Evolutionary conservation across 441 rosid genomes (phyloP).

Genomic region (Pelargonium australe): DNA sequence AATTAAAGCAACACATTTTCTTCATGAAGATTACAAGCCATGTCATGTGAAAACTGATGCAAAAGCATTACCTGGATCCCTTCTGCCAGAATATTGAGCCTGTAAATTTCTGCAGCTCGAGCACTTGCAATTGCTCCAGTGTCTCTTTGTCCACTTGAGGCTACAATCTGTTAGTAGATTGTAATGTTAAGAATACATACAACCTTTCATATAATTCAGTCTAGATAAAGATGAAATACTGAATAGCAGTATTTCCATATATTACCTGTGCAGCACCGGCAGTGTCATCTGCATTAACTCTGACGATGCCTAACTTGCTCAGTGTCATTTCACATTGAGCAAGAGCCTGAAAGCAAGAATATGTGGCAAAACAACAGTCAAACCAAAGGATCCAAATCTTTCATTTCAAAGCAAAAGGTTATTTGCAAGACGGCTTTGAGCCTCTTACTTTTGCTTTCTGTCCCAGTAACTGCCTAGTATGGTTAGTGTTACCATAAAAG

Average conservation of each 20-base stretch:
- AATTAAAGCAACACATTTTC: background rate
- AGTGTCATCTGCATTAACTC: slow-evolving; percentile 62
- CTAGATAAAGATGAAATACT: slow-evolving; percentile 11
- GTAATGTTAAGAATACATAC: slow-evolving; percentile 10
- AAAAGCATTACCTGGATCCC: slow-evolving; percentile 55
- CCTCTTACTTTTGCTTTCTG: too few species aligned
- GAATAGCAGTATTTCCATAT: background rate
- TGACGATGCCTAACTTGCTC: slow-evolving; percentile 47
- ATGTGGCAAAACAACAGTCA: slow-evolving; percentile 9
- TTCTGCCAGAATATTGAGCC: slow-evolving; percentile 67
- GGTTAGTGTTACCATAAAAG: background rate
- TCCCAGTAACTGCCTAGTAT: too few species aligned
- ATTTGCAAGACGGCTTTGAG: background rate
- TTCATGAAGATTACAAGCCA: background rate
- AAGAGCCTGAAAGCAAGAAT: slow-evolving; percentile 52
- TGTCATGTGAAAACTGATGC: slow-evolving; percentile 10
- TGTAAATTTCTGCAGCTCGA: slow-evolving; percentile 82
- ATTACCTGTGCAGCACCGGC: slow-evolving; percentile 89
- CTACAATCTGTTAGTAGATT: slow-evolving; percentile 41
- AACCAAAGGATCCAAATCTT: slow-evolving; percentile 10
- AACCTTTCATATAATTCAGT: slow-evolving; percentile 2
- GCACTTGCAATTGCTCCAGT: slow-evolving; percentile 84
- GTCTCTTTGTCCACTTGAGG: slow-evolving; percentile 47
- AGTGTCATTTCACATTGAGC: slow-evolving; percentile 72
- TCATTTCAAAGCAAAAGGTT: background rate